A percentile compares a stretch with the other conserved stretches of the same genome.
Conservation (phyloP, 768 basidiomycete species). For the Crepidotus variabilis region DNA sequence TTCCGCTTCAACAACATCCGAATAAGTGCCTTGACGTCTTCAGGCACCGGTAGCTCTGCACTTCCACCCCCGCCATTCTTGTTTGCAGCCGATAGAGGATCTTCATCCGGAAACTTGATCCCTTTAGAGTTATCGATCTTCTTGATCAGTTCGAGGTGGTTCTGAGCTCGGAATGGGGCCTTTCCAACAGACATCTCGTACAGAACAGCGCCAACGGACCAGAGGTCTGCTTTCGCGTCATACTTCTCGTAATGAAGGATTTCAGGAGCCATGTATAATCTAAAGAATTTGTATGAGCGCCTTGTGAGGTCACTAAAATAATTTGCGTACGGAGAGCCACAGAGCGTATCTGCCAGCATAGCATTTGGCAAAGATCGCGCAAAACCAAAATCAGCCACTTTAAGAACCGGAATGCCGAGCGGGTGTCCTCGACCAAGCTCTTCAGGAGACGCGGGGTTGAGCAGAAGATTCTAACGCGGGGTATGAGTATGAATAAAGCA, state of each 20-base stretch:
- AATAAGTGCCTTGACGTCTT: slow-evolving; percentile 87
- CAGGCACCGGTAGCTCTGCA: slow-evolving; percentile 57
- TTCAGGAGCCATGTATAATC: slow-evolving; percentile 98
- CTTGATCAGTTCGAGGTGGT: slow-evolving; percentile 92
- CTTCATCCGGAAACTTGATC: slow-evolving; percentile 93
- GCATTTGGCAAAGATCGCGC: slow-evolving; percentile 88
- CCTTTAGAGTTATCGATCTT: slow-evolving; percentile 91
- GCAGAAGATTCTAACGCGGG: slow-evolving; percentile 73
- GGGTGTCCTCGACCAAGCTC: slow-evolving; percentile 89
- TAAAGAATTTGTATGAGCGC: slow-evolving; percentile 22
- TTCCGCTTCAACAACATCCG: slow-evolving; percentile 78
- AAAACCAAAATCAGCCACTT: slow-evolving; percentile 98
- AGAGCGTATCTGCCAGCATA: slow-evolving; percentile 96
- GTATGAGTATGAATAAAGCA: background rate
- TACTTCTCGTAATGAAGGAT: slow-evolving; percentile 97
- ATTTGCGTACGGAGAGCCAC: slow-evolving; percentile 79
- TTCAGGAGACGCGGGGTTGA: slow-evolving; percentile 76
- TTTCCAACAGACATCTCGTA: slow-evolving; percentile 94
- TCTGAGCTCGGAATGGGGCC: slow-evolving; percentile 92
- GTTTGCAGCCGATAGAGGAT: slow-evolving; percentile 43
- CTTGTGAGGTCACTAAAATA: slow-evolving; percentile 4
- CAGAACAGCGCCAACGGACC: slow-evolving; percentile 96
- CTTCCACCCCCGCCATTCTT: slow-evolving; percentile 43
- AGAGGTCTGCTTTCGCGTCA: slow-evolving; percentile 95
- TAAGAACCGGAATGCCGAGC: slow-evolving; percentile 88